Percentiles rank a stretch among this genome's conserved stretches.
Evolutionary conservation across 1,139 yeast species (phyloP).

Genomic region (Pichia cactophila): DNA sequence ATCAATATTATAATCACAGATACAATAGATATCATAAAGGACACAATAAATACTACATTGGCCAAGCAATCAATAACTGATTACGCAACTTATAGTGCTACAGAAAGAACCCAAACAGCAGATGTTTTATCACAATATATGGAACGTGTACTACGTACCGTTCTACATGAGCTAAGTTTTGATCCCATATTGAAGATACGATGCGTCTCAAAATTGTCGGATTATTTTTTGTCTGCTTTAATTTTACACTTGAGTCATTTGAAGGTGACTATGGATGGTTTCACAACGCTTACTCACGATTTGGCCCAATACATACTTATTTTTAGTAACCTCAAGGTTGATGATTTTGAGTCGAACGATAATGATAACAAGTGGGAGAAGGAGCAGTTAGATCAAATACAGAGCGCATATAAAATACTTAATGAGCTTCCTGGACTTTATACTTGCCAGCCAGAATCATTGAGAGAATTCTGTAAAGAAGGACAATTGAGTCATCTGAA

Average conservation of each 20-base stretch:
- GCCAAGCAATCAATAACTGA: conserved; percentile 61
- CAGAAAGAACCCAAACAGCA: conserved; percentile 64
- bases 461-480: conserved; percentile 74
- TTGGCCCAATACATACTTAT: conserved; percentile 69
- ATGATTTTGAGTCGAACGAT: neutral
- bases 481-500: conserved; percentile 70
- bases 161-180: conserved; percentile 15
- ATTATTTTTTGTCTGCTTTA: conserved; percentile 49
- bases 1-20: conserved; percentile 60
- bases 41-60: conserved; percentile 42
- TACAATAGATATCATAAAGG: conserved; percentile 43
- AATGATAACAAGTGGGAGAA: conserved; percentile 9
- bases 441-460: conserved; percentile 68
- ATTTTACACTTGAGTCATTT: conserved; percentile 71
- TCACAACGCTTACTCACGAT: conserved; percentile 77
- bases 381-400: conserved; percentile 31
- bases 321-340: conserved; percentile 49
- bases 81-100: conserved; percentile 37
- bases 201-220: conserved; percentile 43
- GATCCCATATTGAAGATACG: conserved; percentile 19
- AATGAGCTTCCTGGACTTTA: conserved; percentile 81
- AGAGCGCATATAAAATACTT: conserved; percentile 63
- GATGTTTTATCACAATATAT: conserved; percentile 49
- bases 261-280: conserved; percentile 75
- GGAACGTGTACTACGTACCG: conserved; percentile 13